Evolutionary conservation across 441 rosid species (phyloP), one percentile per base, ranked within the genome.

Genomic region (Codiaeum variegatum): DNA sequence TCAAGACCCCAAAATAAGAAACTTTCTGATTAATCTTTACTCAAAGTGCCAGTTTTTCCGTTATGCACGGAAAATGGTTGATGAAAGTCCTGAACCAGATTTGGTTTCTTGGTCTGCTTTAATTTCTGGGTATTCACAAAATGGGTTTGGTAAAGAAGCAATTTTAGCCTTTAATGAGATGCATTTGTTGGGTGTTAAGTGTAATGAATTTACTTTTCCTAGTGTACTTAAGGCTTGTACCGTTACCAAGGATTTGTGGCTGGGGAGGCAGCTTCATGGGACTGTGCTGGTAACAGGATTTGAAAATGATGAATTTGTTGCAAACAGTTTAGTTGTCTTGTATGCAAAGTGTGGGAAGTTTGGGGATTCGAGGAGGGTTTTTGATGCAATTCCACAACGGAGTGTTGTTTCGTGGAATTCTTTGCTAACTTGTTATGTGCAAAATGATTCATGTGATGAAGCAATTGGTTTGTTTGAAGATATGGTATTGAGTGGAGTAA

Each of bases 381-480:
- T 90, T 77, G 76, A 81, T 51, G 80, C 83, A 16, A 83, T 90
- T 64, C 81, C 78, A 1, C 71, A 81, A 38, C 70, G 79, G 63
- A 83, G 86, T 76, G 90, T 88, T 74, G 90, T 87, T 66, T 85
- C 92, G 0, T 88, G 95, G 95, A 90, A 90, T 76, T 82, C 87
- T 0, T 71, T 90, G 84, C 67, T 90, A 69, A 84, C 91, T 69
- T 78, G 85, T 71, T 88, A 90, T 65, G 88, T 84, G 66, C 88
- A 87, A 76, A 29, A 80, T 74, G 85, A 83, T 79, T 75, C 69
- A 34, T 70, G 54, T 49, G 51, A n/a, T 34, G 90, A 87, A 65
- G 95, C 87, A 0, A 75, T 83, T 64, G 76, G 66, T 52, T 71
- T 88, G 76, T 90, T 88, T 70, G 77, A 77, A 59, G 83, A 84